Evolutionary conservation across 495 filamentous ascomycete species (phyloP).

Genomic region (Aspergillus panamensis): DNA sequence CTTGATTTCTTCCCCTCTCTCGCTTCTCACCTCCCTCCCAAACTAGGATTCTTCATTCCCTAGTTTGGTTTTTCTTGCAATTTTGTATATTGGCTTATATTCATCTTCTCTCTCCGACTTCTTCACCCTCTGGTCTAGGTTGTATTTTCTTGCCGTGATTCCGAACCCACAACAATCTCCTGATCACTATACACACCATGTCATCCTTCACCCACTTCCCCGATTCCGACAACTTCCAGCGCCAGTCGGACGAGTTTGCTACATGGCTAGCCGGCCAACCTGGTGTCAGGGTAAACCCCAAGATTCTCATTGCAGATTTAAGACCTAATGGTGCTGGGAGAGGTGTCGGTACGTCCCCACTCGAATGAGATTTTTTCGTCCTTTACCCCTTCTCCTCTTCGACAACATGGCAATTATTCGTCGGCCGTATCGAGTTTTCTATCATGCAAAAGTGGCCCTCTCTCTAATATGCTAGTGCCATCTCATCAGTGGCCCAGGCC

Average conservation of each 20-base stretch:
- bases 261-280: constrained; percentile 51
- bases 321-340: constrained; percentile 50
- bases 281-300: constrained; percentile 51
- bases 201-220: constrained; percentile 38
- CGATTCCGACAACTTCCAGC: constrained; percentile 44
- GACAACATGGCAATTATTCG: constrained; percentile 16
- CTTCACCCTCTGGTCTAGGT: constrained; percentile 3
- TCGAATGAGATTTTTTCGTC: not conserved
- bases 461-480: constrained; percentile 26
- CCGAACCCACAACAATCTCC: constrained; percentile 16
- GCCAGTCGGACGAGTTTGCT: constrained; percentile 49
- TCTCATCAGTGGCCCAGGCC: constrained; percentile 48
- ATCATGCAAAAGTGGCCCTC: constrained; percentile 9
- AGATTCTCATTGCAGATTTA: constrained; percentile 54
- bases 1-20: constrained; percentile 21
- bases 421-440: constrained; percentile 3
- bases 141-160: constrained; percentile 17
- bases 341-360: constrained; percentile 52
- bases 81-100: constrained; percentile 2
- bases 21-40: constrained; percentile 1
- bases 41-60: not conserved
- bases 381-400: constrained; percentile 20
- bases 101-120: constrained; percentile 9
- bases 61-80: constrained; percentile 1
- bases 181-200: constrained; percentile 28